A percentile compares a stretch with the other conserved stretches of the same genome.
phyloP scores from a whole-genome alignment of 768 basidiomycete species.

The Hortiboletus flavorubellus region DNA sequence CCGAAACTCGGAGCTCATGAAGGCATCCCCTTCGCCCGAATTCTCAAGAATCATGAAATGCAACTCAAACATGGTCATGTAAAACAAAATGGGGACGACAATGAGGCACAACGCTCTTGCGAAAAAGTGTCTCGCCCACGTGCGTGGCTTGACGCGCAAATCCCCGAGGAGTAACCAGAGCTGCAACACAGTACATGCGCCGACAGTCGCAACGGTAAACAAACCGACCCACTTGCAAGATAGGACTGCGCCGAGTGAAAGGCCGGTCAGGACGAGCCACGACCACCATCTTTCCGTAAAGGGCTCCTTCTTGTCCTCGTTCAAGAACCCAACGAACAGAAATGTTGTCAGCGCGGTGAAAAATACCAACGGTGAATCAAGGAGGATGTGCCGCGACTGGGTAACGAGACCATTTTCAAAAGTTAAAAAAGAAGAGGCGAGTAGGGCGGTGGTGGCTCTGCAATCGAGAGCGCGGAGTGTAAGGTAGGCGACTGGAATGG shows the following conservation, averaged over 20 bases:
- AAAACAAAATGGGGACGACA: slow-evolving; percentile 77
- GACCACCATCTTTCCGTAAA: slow-evolving; percentile 92
- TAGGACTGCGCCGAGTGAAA: slow-evolving; percentile 87
- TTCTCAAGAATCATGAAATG: slow-evolving; percentile 88
- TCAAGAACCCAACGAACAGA: slow-evolving; percentile 86
- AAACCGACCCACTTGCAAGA: slow-evolving; percentile 98
- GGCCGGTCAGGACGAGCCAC: slow-evolving; percentile 84
- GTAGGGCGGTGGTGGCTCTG: slow-evolving; percentile 86
- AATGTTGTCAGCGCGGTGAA: slow-evolving; percentile 91
- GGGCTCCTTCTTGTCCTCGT: slow-evolving; percentile 80
- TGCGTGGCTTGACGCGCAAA: slow-evolving; percentile 64
- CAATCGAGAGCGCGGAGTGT: slow-evolving; percentile 92
- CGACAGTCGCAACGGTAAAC: slow-evolving; percentile 95
- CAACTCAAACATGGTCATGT: slow-evolving; percentile 95
- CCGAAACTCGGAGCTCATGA: slow-evolving; percentile 99
- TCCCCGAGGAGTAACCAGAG: slow-evolving; percentile 92
- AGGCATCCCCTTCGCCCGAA: slow-evolving; percentile 96
- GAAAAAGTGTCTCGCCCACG: slow-evolving; percentile 81
- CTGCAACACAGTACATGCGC: slow-evolving; percentile 77
- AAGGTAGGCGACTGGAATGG: slow-evolving; percentile 88
- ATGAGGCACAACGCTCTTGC: slow-evolving; percentile 92
- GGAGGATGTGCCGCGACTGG: slow-evolving; percentile 93
- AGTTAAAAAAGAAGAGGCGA: slow-evolving; percentile 86
- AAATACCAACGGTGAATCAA: slow-evolving; percentile 98
- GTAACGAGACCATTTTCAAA: slow-evolving; percentile 97